A percentile compares a stretch with the other conserved stretches of the same genome.
phyloP scores from a whole-genome alignment of 768 basidiomycete genomes.

The Naematelia aurantialba region DNA sequence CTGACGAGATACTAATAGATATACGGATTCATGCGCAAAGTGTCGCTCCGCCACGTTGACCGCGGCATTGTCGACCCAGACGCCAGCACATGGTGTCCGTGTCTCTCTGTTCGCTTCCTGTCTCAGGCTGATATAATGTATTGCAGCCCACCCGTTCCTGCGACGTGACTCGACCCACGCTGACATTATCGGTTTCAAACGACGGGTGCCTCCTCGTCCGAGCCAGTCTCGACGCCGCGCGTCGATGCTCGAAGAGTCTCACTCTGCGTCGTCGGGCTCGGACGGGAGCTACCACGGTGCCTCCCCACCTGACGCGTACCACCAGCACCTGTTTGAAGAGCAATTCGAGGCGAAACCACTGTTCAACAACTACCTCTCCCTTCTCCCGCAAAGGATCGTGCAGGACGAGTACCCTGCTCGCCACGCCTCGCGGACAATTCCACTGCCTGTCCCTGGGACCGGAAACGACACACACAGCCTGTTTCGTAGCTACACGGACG shows the following conservation, averaged over 20 bases:
- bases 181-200: slow-evolving; percentile 89
- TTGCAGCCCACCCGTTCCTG: slow-evolving; percentile 78
- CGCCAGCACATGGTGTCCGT: slow-evolving; percentile 92
- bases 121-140: neutral
- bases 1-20: slow-evolving; percentile 58
- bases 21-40: slow-evolving; percentile 98
- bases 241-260: slow-evolving; percentile 6
- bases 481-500: neutral
- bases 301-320: slow-evolving; percentile 34
- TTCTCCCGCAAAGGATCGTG: neutral
- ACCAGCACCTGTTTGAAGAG: slow-evolving; percentile 23
- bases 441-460: neutral
- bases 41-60: slow-evolving; percentile 80
- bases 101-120: neutral
- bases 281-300: slow-evolving; percentile 19
- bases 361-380: slow-evolving; percentile 1
- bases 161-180: slow-evolving; percentile 85
- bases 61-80: slow-evolving; percentile 92
- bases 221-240: slow-evolving; percentile 27
- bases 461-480: neutral
- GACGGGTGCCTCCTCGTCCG: slow-evolving; percentile 80
- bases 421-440: neutral
- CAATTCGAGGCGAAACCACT: slow-evolving; percentile 16
- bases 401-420: neutral
- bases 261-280: slow-evolving; percentile 25